These are phyloP conservation scores for Dendrobium officinale DNA, from an alignment of 106 monocot genomes.

Conservation along the genomic window DNA sequence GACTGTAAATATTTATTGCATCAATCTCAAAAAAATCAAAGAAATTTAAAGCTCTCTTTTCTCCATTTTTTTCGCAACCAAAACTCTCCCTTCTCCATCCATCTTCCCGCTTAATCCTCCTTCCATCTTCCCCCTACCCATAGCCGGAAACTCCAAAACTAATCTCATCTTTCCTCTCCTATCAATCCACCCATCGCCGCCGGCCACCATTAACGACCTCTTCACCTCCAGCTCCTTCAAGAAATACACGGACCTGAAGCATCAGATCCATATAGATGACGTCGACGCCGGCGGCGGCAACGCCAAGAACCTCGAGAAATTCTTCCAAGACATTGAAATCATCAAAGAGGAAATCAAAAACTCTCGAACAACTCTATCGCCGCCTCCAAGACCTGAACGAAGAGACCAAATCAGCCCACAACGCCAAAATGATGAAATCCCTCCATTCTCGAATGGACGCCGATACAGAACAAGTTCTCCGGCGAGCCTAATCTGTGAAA, in stretches of 20 bases:
- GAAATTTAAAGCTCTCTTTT: too few relatives aligned
- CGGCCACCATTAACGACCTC: slow-evolving; percentile 54
- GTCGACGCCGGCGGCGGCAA: slow-evolving; percentile 18
- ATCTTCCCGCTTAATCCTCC: too few relatives aligned
- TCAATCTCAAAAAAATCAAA: too few relatives aligned
- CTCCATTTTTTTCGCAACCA: too few relatives aligned
- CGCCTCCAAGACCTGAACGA: slow-evolving; percentile 49
- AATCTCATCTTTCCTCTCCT: too few relatives aligned
- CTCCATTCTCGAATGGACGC: slow-evolving; percentile 49
- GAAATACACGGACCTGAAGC: slow-evolving; percentile 40
- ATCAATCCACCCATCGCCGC: neutral
- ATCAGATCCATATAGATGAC: slow-evolving; percentile 28
- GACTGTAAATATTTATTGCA: neutral
- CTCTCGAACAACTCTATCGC: slow-evolving; percentile 34
- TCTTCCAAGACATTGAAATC: slow-evolving; percentile 46
- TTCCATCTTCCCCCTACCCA: too few relatives aligned
- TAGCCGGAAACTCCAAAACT: too few relatives aligned
- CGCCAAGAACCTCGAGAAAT: slow-evolving; percentile 27
- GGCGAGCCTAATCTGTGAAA: slow-evolving; percentile 46
- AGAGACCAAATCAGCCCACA: slow-evolving; percentile 43
- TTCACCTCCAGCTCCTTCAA: slow-evolving; percentile 46
- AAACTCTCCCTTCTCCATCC: too few relatives aligned
- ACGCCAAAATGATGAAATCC: slow-evolving; percentile 26
- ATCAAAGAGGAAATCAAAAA: slow-evolving; percentile 47
- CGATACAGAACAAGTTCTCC: slow-evolving; percentile 39